phyloP scores from a whole-genome alignment of 1,284 basidiomycete genomes.

The Neonothopanus nambi region DNA sequence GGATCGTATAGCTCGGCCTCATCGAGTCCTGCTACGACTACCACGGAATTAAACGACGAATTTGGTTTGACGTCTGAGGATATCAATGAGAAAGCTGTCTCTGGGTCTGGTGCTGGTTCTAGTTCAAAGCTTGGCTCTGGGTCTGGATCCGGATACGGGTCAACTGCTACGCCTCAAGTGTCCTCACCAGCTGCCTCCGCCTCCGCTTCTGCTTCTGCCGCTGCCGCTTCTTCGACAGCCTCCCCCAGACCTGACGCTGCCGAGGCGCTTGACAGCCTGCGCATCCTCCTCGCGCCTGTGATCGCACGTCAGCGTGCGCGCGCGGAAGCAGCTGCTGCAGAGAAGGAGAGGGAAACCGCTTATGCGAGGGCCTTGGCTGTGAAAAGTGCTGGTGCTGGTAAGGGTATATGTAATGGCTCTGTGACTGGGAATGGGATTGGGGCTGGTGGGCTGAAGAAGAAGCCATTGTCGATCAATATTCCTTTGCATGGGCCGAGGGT shows the following conservation, averaged over 20 bases:
- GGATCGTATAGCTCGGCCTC: constrained; percentile 5
- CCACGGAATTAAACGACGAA: constrained; percentile 8
- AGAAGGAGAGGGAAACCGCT: constrained; percentile 37
- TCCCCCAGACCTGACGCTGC: constrained; percentile 30
- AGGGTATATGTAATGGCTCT: neutral
- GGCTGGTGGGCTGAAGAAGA: constrained; percentile 44
- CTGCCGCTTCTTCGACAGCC: constrained; percentile 13
- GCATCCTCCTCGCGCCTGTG: constrained; percentile 71
- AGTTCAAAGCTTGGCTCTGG: neutral
- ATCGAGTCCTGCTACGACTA: constrained; percentile 12
- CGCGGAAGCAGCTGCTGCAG: constrained; percentile 48
- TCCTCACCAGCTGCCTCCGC: constrained; percentile 2
- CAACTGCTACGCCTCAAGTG: constrained; percentile 10
- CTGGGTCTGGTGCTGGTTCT: constrained; percentile 3
- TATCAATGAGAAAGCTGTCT: neutral
- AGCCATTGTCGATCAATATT: constrained; percentile 69
- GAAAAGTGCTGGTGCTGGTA: neutral
- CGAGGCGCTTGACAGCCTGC: constrained; percentile 59
- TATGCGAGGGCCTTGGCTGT: neutral
- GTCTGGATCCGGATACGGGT: neutral
- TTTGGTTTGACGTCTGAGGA: neutral
- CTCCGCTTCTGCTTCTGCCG: constrained; percentile 9
- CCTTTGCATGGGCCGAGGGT: constrained; percentile 81
- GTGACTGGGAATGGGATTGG: neutral
- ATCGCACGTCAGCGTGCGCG: constrained; percentile 56